Evolutionary conservation across 2,329 filamentous ascomycete genomes (phyloP).

Genomic region (Septoria linicola): DNA sequence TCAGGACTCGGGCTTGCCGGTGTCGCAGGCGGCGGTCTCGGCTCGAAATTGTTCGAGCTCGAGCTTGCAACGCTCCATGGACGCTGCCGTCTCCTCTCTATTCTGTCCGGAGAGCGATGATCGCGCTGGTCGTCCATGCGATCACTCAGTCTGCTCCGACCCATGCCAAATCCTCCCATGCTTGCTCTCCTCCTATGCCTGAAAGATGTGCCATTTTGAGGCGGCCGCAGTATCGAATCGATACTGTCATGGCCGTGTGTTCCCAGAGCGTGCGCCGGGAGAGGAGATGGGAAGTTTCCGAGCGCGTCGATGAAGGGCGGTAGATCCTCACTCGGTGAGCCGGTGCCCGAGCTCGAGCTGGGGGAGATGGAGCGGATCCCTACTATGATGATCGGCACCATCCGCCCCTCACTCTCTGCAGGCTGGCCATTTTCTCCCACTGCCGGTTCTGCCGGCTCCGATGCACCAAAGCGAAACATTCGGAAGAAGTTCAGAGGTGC

Average conservation of each 20-base stretch:
- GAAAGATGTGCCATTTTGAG: slow-evolving; percentile 56
- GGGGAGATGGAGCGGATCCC: slow-evolving; percentile 66
- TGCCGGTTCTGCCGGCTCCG: slow-evolving; percentile 18
- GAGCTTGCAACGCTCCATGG: slow-evolving; percentile 40
- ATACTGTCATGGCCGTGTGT: slow-evolving; percentile 46
- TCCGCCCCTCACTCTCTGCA: slow-evolving; percentile 53
- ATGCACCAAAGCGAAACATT: slow-evolving; percentile 65
- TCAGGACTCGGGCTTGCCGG: slow-evolving; percentile 58
- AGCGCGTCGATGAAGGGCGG: slow-evolving; percentile 53
- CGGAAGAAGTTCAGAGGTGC: slow-evolving; percentile 66
- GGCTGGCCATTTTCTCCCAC: slow-evolving; percentile 31
- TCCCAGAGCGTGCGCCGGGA: slow-evolving; percentile 35
- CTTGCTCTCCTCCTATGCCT: slow-evolving; percentile 55
- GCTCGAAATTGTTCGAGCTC: slow-evolving; percentile 40
- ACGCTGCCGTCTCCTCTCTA: slow-evolving; percentile 34
- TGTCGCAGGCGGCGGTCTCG: slow-evolving; percentile 62
- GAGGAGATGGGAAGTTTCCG: slow-evolving; percentile 48
- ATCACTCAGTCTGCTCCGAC: slow-evolving; percentile 35
- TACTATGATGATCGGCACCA: slow-evolving; percentile 68
- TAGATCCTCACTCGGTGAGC: slow-evolving; percentile 47
- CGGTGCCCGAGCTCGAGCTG: slow-evolving; percentile 41
- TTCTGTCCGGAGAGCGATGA: slow-evolving; percentile 47
- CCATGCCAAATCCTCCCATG: slow-evolving; percentile 50
- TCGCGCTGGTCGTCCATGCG: slow-evolving; percentile 53
- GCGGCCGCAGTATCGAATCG: slow-evolving; percentile 53